Evolutionary conservation across 2,329 filamentous ascomycete species (phyloP).

Genomic region (Colletotrichum chlorophyti): DNA sequence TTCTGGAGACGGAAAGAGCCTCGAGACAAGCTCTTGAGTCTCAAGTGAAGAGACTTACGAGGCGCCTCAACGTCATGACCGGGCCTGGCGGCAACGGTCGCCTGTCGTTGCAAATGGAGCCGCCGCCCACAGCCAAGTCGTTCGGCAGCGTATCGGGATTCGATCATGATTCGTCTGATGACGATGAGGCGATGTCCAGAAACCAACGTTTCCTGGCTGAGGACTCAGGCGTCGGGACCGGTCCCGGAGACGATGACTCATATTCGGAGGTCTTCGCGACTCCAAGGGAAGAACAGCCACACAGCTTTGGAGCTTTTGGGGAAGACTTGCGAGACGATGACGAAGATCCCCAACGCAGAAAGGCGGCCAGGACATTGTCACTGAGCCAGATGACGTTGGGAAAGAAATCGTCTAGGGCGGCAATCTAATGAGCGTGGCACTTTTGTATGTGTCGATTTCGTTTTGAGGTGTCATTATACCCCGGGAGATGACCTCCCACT

Average conservation of each 20-base stretch:
- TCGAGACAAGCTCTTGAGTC: conserved; percentile 62
- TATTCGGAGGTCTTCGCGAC: conserved; percentile 59
- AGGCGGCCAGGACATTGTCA: conserved; percentile 69
- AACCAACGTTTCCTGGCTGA: conserved; percentile 32
- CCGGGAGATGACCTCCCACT: conserved; percentile 19
- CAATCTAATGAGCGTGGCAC: conserved; percentile 26
- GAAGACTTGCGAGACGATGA: conserved; percentile 49
- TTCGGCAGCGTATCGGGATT: conserved; percentile 47
- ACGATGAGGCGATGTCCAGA: conserved; percentile 33
- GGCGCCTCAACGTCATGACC: conserved; percentile 55
- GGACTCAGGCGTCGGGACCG: conserved; percentile 43
- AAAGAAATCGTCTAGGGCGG: conserved; percentile 34
- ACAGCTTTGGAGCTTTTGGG: conserved; percentile 45
- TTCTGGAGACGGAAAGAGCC: conserved; percentile 63
- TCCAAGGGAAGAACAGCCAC: conserved; percentile 52
- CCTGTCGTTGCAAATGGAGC: conserved; percentile 33
- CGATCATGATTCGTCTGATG: conserved; percentile 50
- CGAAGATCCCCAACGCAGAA: conserved; percentile 50
- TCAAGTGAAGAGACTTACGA: conserved; percentile 60
- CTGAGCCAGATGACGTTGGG: conserved; percentile 65
- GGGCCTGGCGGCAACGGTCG: conserved; percentile 16
- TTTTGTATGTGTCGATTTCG: conserved; percentile 9
- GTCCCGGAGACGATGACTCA: conserved; percentile 47
- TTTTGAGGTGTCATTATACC: conserved; percentile 29
- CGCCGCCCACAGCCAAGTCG: conserved; percentile 44